A percentile compares a stretch with the other conserved stretches of the same genome.
phyloP scores from a whole-genome alignment of 495 filamentous ascomycete species.

The Neurospora sp. region DNA sequence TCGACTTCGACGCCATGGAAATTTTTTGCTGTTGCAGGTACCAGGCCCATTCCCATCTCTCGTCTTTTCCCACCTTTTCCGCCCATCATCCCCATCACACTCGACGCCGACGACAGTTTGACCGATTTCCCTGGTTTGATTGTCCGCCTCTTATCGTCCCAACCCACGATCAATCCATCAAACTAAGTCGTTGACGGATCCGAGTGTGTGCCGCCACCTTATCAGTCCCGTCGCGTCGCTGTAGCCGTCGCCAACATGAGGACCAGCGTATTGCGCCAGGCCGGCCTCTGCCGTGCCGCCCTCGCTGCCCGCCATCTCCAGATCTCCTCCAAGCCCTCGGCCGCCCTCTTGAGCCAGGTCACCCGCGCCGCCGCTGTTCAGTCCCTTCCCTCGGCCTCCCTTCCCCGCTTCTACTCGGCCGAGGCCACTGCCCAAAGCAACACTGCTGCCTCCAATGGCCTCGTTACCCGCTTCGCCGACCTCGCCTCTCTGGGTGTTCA shows the following conservation, averaged over 20 bases:
- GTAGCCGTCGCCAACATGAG: constrained; percentile 17
- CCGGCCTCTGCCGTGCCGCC: constrained; percentile 18
- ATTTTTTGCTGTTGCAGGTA: constrained; percentile 4
- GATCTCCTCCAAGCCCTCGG: constrained; percentile 13
- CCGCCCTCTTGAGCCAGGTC: constrained; percentile 7
- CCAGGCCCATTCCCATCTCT: constrained; percentile 6
- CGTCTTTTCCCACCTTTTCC: background rate
- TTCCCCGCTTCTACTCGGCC: constrained; percentile 29
- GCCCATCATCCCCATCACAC: background rate
- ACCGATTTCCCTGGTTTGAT: background rate
- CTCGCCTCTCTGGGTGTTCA: constrained; percentile 55
- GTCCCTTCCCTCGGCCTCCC: constrained; percentile 10
- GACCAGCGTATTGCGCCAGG: constrained; percentile 20
- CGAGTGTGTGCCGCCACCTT: background rate
- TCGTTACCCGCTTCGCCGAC: constrained; percentile 60
- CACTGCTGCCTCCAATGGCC: constrained; percentile 6
- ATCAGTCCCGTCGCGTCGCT: background rate
- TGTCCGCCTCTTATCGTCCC: background rate
- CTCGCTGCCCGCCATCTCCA: constrained; percentile 14
- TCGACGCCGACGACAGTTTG: background rate
- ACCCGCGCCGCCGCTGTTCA: constrained; percentile 6
- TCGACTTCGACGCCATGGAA: background rate
- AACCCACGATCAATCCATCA: background rate
- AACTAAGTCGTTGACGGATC: background rate
- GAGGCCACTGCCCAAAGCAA: constrained; percentile 18